Percentiles rank a stretch among this genome's conserved stretches.
Conservation (phyloP, 495 filamentous ascomycete genomes). For the Tetracladium setigerum region DNA sequence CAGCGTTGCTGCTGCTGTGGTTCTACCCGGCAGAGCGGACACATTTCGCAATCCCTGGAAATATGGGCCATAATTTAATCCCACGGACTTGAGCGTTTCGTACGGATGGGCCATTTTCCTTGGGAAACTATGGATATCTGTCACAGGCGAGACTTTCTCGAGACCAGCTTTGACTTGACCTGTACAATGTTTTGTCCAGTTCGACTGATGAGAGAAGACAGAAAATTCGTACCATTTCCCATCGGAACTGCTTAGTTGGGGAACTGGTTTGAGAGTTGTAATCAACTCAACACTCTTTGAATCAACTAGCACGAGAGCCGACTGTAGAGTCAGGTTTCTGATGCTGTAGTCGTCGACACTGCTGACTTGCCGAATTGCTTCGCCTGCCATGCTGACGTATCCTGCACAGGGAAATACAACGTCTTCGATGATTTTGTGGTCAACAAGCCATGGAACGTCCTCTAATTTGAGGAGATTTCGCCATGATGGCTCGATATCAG, state of each 20-base stretch:
- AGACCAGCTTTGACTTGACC: neutral
- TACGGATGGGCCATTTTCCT: neutral
- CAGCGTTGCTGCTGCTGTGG: neutral
- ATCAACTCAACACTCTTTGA: constrained; percentile 5
- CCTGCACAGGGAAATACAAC: constrained; percentile 39
- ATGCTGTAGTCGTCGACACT: neutral
- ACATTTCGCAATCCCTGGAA: neutral
- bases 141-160: neutral
- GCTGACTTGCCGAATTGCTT: constrained; percentile 3
- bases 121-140: neutral
- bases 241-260: neutral
- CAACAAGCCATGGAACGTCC: constrained; percentile 38
- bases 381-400: constrained; percentile 16
- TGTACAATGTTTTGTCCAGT: neutral
- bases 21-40: too few species aligned
- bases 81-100: neutral
- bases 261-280: neutral
- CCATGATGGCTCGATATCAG: constrained; percentile 33
- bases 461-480: constrained; percentile 29
- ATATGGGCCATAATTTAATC: neutral
- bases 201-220: neutral
- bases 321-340: neutral
- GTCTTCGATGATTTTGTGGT: constrained; percentile 33
- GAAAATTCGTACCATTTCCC: neutral
- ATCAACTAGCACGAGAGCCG: neutral